phyloP scores from a whole-genome alignment of 2,329 filamentous ascomycete genomes.

The Salinomyces thailandicus region DNA sequence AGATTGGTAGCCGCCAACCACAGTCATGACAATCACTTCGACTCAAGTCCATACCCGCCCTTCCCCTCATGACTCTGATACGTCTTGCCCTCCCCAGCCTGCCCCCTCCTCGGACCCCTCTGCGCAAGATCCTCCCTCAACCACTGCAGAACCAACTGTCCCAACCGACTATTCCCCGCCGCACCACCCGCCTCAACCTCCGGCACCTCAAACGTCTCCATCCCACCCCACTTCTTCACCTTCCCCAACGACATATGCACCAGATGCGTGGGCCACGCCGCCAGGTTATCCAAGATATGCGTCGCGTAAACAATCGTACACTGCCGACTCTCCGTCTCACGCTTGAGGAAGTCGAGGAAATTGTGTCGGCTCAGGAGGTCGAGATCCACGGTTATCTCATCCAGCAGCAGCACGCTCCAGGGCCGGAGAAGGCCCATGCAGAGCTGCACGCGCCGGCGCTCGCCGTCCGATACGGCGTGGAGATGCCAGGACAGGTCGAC shows the following conservation, averaged over 20 bases:
- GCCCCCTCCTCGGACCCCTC: slow-evolving; percentile 62
- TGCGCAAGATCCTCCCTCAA: slow-evolving; percentile 68
- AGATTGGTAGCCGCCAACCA: too few relatives aligned
- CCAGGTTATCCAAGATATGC: slow-evolving; percentile 91
- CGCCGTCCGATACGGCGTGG: slow-evolving; percentile 90
- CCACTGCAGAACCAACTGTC: slow-evolving; percentile 82
- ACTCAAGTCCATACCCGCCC: slow-evolving; percentile 55
- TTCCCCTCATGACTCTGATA: slow-evolving; percentile 49
- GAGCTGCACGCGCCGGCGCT: slow-evolving; percentile 81
- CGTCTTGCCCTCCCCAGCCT: slow-evolving; percentile 53
- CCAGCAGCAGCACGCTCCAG: slow-evolving; percentile 82
- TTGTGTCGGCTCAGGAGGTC: slow-evolving; percentile 76
- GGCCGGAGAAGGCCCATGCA: slow-evolving; percentile 90
- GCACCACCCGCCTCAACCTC: slow-evolving; percentile 37
- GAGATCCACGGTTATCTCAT: slow-evolving; percentile 95
- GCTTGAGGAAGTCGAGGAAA: slow-evolving; percentile 76
- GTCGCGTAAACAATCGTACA: slow-evolving; percentile 97
- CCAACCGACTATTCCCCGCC: slow-evolving; percentile 70
- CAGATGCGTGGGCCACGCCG: slow-evolving; percentile 87
- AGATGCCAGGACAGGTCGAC: slow-evolving; percentile 89
- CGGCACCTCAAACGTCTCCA: slow-evolving; percentile 56
- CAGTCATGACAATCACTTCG: slow-evolving; percentile 16
- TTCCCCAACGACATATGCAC: slow-evolving; percentile 89
- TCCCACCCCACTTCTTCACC: slow-evolving; percentile 74
- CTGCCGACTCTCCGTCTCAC: slow-evolving; percentile 68